Conservation (phyloP, 148 eudicot species). For the Gaultheria prostrata region DNA sequence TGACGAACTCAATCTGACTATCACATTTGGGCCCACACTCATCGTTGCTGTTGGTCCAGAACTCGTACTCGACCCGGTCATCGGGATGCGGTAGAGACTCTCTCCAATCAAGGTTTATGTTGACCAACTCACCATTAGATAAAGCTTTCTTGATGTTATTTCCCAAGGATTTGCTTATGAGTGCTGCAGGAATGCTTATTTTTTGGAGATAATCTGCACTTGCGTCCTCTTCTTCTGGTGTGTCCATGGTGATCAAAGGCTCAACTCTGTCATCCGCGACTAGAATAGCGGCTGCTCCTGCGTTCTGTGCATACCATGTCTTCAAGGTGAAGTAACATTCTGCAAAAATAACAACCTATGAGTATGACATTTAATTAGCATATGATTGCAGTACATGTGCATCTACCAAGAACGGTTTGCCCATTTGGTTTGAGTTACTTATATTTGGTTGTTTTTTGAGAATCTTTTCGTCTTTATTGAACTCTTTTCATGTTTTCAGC, state of each 20-base stretch:
- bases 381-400: not conserved
- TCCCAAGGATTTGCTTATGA: conserved; percentile 29
- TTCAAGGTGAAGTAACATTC: conserved; percentile 37
- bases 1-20: conserved; percentile 26
- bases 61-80: conserved; percentile 35
- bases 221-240: conserved; percentile 31
- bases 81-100: conserved; percentile 38
- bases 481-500: not conserved
- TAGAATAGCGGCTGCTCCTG: conserved; percentile 34
- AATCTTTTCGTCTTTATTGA: not conserved
- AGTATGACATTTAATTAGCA: not conserved
- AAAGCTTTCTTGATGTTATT: conserved; percentile 32
- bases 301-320: conserved; percentile 43
- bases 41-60: conserved; percentile 39
- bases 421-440: not conserved
- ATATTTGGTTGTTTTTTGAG: not conserved
- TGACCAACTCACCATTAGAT: conserved; percentile 34
- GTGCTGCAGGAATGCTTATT: conserved; percentile 35
- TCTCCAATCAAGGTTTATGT: conserved; percentile 39
- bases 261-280: conserved; percentile 36
- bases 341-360: not conserved
- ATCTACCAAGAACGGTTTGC: not conserved
- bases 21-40: conserved; percentile 40
- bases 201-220: conserved; percentile 26
- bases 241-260: conserved; percentile 42